Evolutionary conservation across 2,329 filamentous ascomycete genomes (phyloP).

Genomic region (Dothidotthia symphoricarpi): DNA sequence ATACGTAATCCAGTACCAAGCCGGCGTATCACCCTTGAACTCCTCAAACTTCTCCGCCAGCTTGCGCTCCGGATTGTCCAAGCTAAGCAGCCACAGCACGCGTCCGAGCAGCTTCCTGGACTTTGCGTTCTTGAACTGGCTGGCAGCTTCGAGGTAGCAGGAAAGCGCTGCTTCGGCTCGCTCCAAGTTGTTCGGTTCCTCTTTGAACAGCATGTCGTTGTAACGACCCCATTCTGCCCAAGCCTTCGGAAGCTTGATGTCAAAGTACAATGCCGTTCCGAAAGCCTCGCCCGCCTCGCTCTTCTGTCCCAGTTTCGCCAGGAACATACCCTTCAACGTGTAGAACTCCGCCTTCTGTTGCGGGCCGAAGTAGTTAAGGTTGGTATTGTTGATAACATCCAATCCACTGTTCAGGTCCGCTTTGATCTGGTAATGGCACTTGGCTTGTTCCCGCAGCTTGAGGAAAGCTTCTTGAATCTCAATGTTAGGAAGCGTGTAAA

Average conservation of each 20-base stretch:
- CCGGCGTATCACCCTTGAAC: slow-evolving; percentile 94
- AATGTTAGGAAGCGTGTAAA: slow-evolving; percentile 98
- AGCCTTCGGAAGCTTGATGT: slow-evolving; percentile 91
- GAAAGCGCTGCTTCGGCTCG: slow-evolving; percentile 89
- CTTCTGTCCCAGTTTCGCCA: slow-evolving; percentile 88
- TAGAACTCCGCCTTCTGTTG: slow-evolving; percentile 99
- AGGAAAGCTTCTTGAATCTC: slow-evolving; percentile 99
- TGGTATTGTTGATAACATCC: slow-evolving; percentile 99
- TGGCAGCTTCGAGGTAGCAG: slow-evolving; percentile 93
- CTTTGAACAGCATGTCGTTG: slow-evolving; percentile 94
- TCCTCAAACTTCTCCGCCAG: slow-evolving; percentile 87
- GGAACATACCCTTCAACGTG: slow-evolving; percentile 98
- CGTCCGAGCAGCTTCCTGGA: slow-evolving; percentile 89
- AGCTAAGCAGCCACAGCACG: slow-evolving; percentile 90
- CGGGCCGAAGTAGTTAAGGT: slow-evolving; percentile 94
- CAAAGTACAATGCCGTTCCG: slow-evolving; percentile 91
- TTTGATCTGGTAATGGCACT: slow-evolving; percentile 96
- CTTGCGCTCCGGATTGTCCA: slow-evolving; percentile 82
- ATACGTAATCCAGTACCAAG: slow-evolving; percentile 99
- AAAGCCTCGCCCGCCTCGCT: slow-evolving; percentile 92
- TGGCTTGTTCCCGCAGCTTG: slow-evolving; percentile 96
- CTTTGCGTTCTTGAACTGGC: slow-evolving; percentile 95
- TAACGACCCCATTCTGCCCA: slow-evolving; percentile 99
- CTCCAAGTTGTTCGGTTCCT: slow-evolving; percentile 76
- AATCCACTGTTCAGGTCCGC: slow-evolving; percentile 88